Base-by-base conservation (phyloP, 164 flowering plant genomes). In the Annona cherimola region DNA sequence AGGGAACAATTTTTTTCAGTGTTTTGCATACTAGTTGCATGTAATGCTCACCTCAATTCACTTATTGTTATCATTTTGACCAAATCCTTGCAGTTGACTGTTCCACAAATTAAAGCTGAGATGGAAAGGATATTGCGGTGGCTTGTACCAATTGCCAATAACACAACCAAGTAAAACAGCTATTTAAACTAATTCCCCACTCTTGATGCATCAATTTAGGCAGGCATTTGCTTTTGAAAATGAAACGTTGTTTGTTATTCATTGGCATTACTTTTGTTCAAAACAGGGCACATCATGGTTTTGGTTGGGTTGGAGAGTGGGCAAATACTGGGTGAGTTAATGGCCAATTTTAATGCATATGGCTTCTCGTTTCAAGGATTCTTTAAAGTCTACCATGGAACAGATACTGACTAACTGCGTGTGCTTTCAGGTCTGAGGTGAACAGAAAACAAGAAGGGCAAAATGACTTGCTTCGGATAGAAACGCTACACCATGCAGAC, bases 251-350 rank as follows among this genome's bases (percentile, higher is more conserved):
- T 42, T 45, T 43, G 40, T 63, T 67, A 19, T 16, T 72, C 71
- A 26, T 70, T 26, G 40, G 45, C 61, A n/a, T 41, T 9, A 65
- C 26, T 64, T n/a, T 71, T 74, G 71, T 50, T 74, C 7, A 11
- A 69, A 71, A 45, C 82, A 95, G 99, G 79, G 98, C 96, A 4
- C 99, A 95, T 84, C 99, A 95, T 77, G 98, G 98, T 63, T 96
- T 96, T 74, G 99, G 99, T 66, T 96, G 99, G 99, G 99, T 96
- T 74, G 99, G 99, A 61, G 99, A 95, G 81, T 95, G 99, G 99
- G 99, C 99, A 68, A 95, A 86, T 78, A 87, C 97, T 7, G 98
- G 99, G 99, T 93, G 65, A 83, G 92, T 75, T 20, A 18, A 19
- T 4, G 19, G 19, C 43, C 7, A 19, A 0, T 64, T 70, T 9